Conservation (phyloP, 2,329 filamentous ascomycete genomes). For the Phoma sp. region DNA sequence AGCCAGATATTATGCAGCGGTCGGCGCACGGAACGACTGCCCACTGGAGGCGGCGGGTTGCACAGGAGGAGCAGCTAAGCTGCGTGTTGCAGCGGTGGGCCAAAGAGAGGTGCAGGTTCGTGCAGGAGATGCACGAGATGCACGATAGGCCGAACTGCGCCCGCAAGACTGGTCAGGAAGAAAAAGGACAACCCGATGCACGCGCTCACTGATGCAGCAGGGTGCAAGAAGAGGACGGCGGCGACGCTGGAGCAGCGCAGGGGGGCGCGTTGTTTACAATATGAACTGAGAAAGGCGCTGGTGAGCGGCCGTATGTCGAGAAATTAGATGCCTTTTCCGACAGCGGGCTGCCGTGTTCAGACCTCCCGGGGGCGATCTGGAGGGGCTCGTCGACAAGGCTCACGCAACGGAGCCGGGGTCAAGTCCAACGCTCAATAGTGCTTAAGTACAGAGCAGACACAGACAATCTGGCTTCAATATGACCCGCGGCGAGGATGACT, state of each 20-base stretch:
- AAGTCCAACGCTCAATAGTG: conserved; percentile 1
- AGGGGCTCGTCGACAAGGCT: conserved; percentile 25
- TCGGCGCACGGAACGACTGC: conserved; percentile 38
- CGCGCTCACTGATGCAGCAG: conserved; percentile 33
- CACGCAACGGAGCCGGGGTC: conserved; percentile 12
- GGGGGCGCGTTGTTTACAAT: conserved; percentile 18
- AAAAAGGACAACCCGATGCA: conserved; percentile 24
- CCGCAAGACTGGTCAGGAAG: conserved; percentile 32
- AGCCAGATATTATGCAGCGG: conserved; percentile 46
- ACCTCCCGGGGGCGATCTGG: conserved; percentile 26
- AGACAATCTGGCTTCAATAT: conserved; percentile 4
- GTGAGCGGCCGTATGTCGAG: conserved; percentile 23
- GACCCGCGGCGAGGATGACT: not conserved
- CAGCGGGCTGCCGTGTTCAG: conserved; percentile 32
- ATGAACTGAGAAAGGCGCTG: conserved; percentile 7
- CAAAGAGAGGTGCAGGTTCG: conserved; percentile 34
- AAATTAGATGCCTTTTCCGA: conserved; percentile 40
- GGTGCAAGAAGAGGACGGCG: conserved; percentile 23
- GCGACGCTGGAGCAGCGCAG: conserved; percentile 23
- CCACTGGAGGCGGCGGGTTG: conserved; percentile 32
- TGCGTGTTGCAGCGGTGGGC: conserved; percentile 21
- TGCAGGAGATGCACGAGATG: conserved; percentile 25
- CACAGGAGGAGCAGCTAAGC: conserved; percentile 17
- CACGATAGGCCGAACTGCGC: conserved; percentile 19
- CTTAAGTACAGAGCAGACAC: not conserved